These are phyloP conservation scores for Strobilomyces confusus DNA, from an alignment of 768 basidiomycete genomes.

Conservation along the genomic window DNA sequence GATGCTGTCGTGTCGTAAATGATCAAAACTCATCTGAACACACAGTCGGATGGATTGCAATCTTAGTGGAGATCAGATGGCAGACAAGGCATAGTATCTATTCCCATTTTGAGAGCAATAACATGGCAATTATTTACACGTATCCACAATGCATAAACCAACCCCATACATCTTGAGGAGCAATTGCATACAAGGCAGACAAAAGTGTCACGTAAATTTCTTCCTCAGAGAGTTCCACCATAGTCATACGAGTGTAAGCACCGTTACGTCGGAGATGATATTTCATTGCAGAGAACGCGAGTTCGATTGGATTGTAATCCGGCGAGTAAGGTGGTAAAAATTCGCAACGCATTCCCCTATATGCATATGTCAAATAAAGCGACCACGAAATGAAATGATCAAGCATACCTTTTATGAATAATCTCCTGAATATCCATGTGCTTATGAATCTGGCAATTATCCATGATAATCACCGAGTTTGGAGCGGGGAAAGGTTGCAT, in stretches of 20 bases:
- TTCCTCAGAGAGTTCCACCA: neutral
- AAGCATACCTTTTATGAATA: neutral
- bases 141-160: neutral
- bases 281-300: neutral
- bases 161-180: neutral
- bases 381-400: neutral
- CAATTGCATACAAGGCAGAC: neutral
- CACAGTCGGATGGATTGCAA: no score
- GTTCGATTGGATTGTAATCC: neutral
- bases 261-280: neutral
- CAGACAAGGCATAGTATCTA: no score
- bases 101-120: no score
- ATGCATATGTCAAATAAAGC: neutral
- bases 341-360: neutral
- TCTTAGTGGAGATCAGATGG: no score
- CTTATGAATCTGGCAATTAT: neutral
- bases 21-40: no score
- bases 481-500: slow-evolving; percentile 30
- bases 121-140: no score
- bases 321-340: neutral
- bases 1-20: no score
- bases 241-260: neutral
- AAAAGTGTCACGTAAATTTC: neutral
- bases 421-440: neutral
- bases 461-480: neutral